Percentiles rank a stretch among this genome's conserved stretches.
Evolutionary conservation across 768 basidiomycete genomes (phyloP).

Genomic region (Cantharellus anzutake): DNA sequence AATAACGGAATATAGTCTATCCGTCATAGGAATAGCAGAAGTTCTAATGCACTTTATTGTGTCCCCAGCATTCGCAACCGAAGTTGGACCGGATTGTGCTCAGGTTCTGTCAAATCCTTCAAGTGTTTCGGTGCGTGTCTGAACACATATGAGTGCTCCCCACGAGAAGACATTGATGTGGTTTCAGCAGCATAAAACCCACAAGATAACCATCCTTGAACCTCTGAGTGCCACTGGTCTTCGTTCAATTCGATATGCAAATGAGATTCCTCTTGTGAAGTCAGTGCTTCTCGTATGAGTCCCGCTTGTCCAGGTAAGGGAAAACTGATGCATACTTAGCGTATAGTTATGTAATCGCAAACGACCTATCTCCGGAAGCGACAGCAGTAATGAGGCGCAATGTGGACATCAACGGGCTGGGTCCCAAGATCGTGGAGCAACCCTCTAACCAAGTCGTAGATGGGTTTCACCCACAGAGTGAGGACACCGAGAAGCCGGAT

Average conservation of each 20-base stretch:
- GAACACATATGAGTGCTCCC: no score
- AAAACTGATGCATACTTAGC: not conserved
- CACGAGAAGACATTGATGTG: no score
- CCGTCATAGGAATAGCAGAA: no score
- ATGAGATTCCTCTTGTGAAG: conserved; percentile 87
- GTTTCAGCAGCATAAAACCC: not conserved
- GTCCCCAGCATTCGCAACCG: no score
- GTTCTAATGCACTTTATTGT: no score
- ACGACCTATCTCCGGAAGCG: conserved; percentile 74
- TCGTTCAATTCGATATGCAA: conserved; percentile 89
- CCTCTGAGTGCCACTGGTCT: conserved; percentile 92
- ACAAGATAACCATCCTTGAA: conserved; percentile 52
- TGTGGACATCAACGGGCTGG: conserved; percentile 61
- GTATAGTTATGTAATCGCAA: conserved; percentile 75
- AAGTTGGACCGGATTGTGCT: no score
- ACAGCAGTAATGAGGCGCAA: conserved; percentile 75
- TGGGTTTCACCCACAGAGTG: conserved; percentile 11
- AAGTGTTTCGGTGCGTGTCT: no score
- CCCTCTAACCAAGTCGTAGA: not conserved
- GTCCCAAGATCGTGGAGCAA: conserved; percentile 5
- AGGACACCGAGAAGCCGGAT: not conserved
- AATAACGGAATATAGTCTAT: no score
- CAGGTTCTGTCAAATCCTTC: no score
- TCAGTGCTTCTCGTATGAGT: conserved; percentile 20
- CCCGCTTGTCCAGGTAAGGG: not conserved